Conservation (phyloP, 495 filamentous ascomycete genomes). For the Aspergillus nanangensis region DNA sequence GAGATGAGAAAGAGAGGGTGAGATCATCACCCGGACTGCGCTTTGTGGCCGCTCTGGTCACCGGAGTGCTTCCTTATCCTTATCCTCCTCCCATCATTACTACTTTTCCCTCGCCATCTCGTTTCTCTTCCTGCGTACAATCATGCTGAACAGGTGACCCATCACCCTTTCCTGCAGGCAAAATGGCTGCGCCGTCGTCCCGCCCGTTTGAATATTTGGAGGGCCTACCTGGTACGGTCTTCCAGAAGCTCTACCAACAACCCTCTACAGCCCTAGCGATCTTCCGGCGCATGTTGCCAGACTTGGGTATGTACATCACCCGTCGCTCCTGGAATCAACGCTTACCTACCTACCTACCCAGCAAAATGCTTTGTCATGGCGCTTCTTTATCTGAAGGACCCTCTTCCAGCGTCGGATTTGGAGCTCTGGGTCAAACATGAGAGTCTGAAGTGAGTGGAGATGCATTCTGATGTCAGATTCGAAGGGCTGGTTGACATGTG, state of each 20-base stretch:
- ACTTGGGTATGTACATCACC: slow-evolving; percentile 59
- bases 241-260: slow-evolving; percentile 87
- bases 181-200: slow-evolving; percentile 66
- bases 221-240: slow-evolving; percentile 81
- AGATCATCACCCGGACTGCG: slow-evolving; percentile 33
- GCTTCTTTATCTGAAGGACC: slow-evolving; percentile 77
- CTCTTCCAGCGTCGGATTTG: slow-evolving; percentile 69
- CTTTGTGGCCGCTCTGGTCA: slow-evolving; percentile 25
- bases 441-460: slow-evolving; percentile 53
- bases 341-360: slow-evolving; percentile 33
- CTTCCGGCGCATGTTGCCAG: slow-evolving; percentile 94
- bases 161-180: slow-evolving; percentile 24
- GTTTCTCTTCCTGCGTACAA: slow-evolving; percentile 3
- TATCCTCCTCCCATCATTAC: slow-evolving; percentile 12
- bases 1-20: slow-evolving; percentile 11
- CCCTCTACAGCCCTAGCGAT: slow-evolving; percentile 93
- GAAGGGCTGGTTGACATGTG: no score
- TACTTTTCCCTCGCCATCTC: neutral
- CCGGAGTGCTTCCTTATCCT: slow-evolving; percentile 22
- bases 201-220: slow-evolving; percentile 81
- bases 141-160: slow-evolving; percentile 36
- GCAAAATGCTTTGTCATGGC: slow-evolving; percentile 96
- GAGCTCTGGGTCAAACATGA: slow-evolving; percentile 78
- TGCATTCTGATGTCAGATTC: slow-evolving; percentile 1
- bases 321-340: neutral